Conservation (phyloP, 345 rosid genomes). For the Hevea brasiliensis region DNA sequence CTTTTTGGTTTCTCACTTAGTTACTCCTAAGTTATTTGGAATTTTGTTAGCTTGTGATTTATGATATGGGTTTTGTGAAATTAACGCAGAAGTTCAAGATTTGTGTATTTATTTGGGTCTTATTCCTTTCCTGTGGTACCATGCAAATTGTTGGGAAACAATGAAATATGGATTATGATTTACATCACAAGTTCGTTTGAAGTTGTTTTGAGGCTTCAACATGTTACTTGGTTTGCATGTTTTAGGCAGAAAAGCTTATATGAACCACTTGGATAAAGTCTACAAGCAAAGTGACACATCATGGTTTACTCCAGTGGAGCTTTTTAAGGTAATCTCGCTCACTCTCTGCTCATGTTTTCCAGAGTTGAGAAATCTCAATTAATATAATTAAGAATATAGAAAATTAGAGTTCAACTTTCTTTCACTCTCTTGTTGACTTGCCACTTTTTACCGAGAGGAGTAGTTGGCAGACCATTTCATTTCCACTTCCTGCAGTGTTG, state of each 20-base stretch:
- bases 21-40: not conserved
- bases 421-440: not conserved
- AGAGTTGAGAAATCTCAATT: not conserved
- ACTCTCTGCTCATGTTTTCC: not conserved
- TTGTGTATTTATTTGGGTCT: not conserved
- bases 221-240: slow-evolving; percentile 5
- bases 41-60: not conserved
- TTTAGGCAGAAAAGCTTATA: slow-evolving; percentile 82
- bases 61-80: not conserved
- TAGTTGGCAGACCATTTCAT: not conserved
- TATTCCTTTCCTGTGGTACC: too few relatives aligned
- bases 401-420: not conserved
- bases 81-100: not conserved
- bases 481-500: not conserved
- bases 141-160: too few relatives aligned
- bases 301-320: slow-evolving; percentile 99
- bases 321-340: slow-evolving; percentile 67
- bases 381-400: not conserved
- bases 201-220: not conserved
- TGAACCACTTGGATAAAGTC: slow-evolving; percentile 75
- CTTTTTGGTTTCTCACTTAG: not conserved
- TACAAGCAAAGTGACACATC: slow-evolving; percentile 86
- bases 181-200: not conserved
- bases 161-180: too few relatives aligned
- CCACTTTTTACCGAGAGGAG: not conserved